A percentile compares a stretch with the other conserved stretches of the same genome.
Conservation (phyloP, 129 eudicot species). For the Flaveria robusta region DNA sequence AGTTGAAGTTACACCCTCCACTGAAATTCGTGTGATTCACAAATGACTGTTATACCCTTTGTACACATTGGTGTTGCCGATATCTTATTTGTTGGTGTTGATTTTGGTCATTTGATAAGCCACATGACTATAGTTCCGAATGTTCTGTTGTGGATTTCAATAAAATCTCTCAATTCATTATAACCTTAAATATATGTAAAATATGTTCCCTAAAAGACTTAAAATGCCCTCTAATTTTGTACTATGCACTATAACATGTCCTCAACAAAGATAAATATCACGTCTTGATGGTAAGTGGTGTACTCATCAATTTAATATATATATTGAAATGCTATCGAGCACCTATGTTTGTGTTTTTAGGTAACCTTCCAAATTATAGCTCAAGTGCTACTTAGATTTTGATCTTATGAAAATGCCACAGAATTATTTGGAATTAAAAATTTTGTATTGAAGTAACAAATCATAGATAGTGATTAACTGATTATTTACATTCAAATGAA, state of each 20-base stretch:
- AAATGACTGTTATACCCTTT: constrained; percentile 25
- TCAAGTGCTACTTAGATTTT: background rate
- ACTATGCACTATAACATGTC: background rate
- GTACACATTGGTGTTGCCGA: constrained; percentile 2
- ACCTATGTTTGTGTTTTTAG: background rate
- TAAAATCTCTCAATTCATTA: constrained; percentile 6
- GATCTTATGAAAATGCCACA: background rate
- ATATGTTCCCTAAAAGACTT: background rate
- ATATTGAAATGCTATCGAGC: too few relatives aligned
- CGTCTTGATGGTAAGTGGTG: too few relatives aligned
- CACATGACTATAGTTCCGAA: constrained; percentile 31
- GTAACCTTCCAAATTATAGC: background rate
- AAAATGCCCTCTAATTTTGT: constrained; percentile 1
- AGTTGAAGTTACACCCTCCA: constrained; percentile 25
- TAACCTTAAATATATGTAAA: background rate
- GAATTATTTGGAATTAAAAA: background rate
- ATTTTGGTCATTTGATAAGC: constrained; percentile 23
- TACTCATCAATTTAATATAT: too few relatives aligned
- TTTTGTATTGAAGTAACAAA: background rate
- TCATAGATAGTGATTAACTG: too few relatives aligned
- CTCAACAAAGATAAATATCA: background rate
- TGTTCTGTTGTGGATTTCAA: constrained; percentile 28
- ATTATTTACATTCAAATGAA: too few relatives aligned
- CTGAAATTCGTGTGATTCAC: constrained; percentile 18
- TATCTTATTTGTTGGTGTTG: constrained; percentile 2